Percentiles rank a stretch among this genome's conserved stretches.
Evolutionary conservation across 768 basidiomycete species (phyloP).

Genomic region (Clitopilus hobsonii): DNA sequence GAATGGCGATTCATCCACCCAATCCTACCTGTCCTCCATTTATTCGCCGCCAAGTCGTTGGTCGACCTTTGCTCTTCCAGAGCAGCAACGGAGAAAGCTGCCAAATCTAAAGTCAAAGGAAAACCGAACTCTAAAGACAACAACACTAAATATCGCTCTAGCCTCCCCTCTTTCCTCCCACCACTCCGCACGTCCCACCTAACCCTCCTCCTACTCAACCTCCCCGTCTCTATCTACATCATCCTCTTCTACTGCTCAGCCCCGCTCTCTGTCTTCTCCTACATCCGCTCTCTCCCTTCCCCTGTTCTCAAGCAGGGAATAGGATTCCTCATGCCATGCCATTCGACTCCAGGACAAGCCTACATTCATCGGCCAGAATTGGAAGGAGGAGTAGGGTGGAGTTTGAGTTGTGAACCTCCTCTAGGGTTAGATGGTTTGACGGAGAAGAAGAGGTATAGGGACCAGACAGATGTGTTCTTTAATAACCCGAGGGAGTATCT

Average conservation of each 20-base stretch:
- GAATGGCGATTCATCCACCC: constrained; percentile 98
- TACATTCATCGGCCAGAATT: constrained; percentile 75
- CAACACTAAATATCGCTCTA: background rate
- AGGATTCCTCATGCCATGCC: constrained; percentile 93
- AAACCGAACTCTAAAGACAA: background rate
- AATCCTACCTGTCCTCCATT: constrained; percentile 75
- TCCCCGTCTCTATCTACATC: constrained; percentile 66
- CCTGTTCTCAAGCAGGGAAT: constrained; percentile 42
- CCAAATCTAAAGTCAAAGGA: background rate
- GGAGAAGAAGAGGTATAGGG: constrained; percentile 54
- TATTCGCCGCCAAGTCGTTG: constrained; percentile 73
- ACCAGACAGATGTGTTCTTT: constrained; percentile 85
- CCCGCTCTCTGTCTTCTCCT: constrained; percentile 72
- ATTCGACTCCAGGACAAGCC: constrained; percentile 91
- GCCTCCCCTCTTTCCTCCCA: constrained; percentile 10
- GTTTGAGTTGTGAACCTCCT: constrained; percentile 91
- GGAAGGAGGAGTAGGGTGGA: constrained; percentile 64
- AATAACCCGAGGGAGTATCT: constrained; percentile 66
- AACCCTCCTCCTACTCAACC: constrained; percentile 41
- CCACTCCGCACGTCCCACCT: constrained; percentile 32
- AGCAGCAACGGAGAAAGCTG: constrained; percentile 2
- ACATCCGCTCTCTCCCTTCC: constrained; percentile 51
- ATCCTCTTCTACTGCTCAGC: constrained; percentile 74
- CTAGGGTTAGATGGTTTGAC: constrained; percentile 48
- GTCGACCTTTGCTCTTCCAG: constrained; percentile 35